These are phyloP conservation scores for Pochonia chlamydosporia DNA, from an alignment of 2,329 filamentous ascomycete genomes.

Conservation along the genomic window DNA sequence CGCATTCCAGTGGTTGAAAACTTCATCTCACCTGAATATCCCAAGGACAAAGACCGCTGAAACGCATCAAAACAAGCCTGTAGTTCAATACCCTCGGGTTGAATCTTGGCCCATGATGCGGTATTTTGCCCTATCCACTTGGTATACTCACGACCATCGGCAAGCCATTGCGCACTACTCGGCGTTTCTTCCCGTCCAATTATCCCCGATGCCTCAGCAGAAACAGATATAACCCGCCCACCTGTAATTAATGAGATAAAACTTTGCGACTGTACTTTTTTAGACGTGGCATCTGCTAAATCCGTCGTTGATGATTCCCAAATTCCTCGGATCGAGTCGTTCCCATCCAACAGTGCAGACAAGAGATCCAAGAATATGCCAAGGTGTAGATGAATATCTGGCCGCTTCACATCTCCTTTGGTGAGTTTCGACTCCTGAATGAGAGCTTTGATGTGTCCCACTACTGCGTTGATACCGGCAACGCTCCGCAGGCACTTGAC, in stretches of 20 bases:
- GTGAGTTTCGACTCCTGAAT: constrained; percentile 43
- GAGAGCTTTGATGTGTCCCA: constrained; percentile 62
- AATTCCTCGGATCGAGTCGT: constrained; percentile 28
- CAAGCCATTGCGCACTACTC: constrained; percentile 48
- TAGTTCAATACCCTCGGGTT: constrained; percentile 26
- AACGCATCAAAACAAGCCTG: constrained; percentile 43
- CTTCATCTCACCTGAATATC: constrained; percentile 57
- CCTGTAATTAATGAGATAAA: constrained; percentile 40
- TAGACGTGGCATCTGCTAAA: constrained; percentile 17
- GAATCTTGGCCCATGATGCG: constrained; percentile 32
- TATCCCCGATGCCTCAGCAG: constrained; percentile 50
- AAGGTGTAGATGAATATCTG: constrained; percentile 38
- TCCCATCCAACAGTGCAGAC: constrained; percentile 31
- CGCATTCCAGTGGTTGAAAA: not conserved
- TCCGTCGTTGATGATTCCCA: constrained; percentile 29
- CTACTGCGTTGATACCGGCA: constrained; percentile 69
- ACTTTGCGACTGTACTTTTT: constrained; percentile 26
- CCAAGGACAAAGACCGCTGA: constrained; percentile 60
- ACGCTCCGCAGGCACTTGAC: constrained; percentile 64
- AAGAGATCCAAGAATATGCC: constrained; percentile 39
- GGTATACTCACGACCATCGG: constrained; percentile 58
- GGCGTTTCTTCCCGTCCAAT: constrained; percentile 29
- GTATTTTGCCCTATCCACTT: constrained; percentile 68
- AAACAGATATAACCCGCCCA: constrained; percentile 43
- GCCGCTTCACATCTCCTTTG: constrained; percentile 29